Evolutionary conservation across 345 rosid genomes (phyloP).

Genomic region (Luvunga scandens): DNA sequence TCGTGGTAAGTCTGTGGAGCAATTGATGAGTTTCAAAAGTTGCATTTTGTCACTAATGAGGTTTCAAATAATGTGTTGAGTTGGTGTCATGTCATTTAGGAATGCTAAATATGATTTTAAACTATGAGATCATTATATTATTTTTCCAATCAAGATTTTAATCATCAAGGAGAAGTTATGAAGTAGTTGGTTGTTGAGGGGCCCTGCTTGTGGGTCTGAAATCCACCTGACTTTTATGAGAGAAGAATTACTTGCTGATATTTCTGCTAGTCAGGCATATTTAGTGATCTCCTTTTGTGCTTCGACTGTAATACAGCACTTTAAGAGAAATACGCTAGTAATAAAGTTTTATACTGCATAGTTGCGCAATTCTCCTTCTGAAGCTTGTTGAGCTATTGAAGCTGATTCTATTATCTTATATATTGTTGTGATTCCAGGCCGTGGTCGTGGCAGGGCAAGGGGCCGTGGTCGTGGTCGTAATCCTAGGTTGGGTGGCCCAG

Average conservation of each 20-base stretch:
- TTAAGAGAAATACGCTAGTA: background rate
- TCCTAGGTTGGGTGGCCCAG: constrained; percentile 1
- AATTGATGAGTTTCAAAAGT: background rate
- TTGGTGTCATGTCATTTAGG: background rate
- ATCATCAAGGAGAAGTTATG: background rate
- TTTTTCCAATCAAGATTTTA: background rate
- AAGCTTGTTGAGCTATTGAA: background rate
- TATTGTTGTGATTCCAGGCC: constrained; percentile 17
- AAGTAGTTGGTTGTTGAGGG: background rate
- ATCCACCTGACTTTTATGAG: background rate
- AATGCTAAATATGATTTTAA: constrained; percentile 1
- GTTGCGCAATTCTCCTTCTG: background rate
- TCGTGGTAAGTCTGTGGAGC: constrained; percentile 29
- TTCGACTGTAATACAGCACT: background rate
- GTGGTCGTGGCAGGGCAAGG: constrained; percentile 28
- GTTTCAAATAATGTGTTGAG: background rate
- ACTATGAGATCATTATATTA: background rate
- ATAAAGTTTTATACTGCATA: background rate
- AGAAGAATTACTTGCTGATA: background rate
- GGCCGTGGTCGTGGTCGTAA: constrained; percentile 26
- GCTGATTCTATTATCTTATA: background rate
- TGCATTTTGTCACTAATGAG: background rate
- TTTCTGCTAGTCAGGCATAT: background rate
- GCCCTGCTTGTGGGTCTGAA: background rate
- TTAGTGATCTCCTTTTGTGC: background rate